Percentiles rank a stretch among this genome's conserved stretches.
Evolutionary conservation across 2,329 filamentous ascomycete species (phyloP).

Genomic region (Fusarium sp.): DNA sequence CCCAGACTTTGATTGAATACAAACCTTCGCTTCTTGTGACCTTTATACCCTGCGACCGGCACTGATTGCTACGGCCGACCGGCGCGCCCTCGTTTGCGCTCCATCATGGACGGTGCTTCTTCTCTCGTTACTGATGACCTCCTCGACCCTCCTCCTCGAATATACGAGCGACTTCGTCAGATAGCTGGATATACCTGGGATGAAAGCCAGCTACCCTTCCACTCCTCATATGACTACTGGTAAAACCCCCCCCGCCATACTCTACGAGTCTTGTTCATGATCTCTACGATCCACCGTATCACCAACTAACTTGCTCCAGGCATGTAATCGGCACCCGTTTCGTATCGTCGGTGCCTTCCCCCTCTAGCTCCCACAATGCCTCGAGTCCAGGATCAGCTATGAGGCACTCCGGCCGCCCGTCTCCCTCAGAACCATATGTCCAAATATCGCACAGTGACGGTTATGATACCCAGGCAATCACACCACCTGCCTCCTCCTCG

Average conservation of each 20-base stretch:
- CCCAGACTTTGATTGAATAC: constrained; percentile 48
- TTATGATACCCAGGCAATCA: constrained; percentile 56
- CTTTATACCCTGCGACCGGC: constrained; percentile 34
- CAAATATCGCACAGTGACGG: constrained; percentile 53
- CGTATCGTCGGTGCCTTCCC: constrained; percentile 63
- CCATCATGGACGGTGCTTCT: constrained; percentile 66
- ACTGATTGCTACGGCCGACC: constrained; percentile 39
- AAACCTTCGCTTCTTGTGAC: constrained; percentile 45
- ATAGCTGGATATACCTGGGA: constrained; percentile 84
- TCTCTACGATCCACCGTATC: background rate
- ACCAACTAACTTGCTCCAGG: constrained; percentile 56
- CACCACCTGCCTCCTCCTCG: constrained; percentile 52
- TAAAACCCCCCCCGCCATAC: constrained; percentile 52
- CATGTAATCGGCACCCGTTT: constrained; percentile 76
- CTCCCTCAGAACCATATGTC: constrained; percentile 58
- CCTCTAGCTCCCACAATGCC: constrained; percentile 61
- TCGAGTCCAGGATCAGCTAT: constrained; percentile 60
- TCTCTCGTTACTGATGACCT: constrained; percentile 65
- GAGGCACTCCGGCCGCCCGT: constrained; percentile 60
- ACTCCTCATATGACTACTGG: constrained; percentile 91
- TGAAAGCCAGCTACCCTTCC: constrained; percentile 69
- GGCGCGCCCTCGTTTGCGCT: constrained; percentile 46
- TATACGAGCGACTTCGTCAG: constrained; percentile 80
- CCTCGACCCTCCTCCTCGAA: constrained; percentile 74
- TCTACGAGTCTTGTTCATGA: background rate